phyloP scores from a whole-genome alignment of 129 eudicot species.

The Glebionis coronaria region DNA sequence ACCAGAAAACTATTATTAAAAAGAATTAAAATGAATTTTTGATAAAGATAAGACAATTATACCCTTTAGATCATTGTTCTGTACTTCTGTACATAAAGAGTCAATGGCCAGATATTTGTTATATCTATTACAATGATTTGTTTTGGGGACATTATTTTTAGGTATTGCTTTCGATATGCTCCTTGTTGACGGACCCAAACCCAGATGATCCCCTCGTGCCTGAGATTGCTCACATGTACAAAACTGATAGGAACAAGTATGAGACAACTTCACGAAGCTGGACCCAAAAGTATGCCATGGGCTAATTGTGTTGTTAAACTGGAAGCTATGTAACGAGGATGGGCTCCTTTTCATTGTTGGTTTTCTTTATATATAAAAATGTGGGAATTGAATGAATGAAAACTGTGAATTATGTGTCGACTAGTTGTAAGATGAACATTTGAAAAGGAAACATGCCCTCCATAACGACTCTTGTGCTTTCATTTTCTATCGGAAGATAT shows the following conservation, averaged over 20 bases:
- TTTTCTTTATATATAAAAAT: slow-evolving; percentile 1
- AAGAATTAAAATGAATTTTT: not conserved
- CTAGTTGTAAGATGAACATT: slow-evolving; percentile 34
- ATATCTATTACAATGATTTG: not conserved
- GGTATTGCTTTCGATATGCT: slow-evolving; percentile 59
- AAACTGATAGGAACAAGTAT: slow-evolving; percentile 52
- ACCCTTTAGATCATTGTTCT: no score
- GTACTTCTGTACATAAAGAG: no score
- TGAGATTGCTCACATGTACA: slow-evolving; percentile 75
- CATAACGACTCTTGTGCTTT: slow-evolving; percentile 21
- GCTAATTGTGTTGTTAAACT: slow-evolving; percentile 27
- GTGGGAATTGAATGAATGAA: slow-evolving; percentile 19
- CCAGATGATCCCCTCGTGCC: slow-evolving; percentile 61
- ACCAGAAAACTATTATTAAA: no score
- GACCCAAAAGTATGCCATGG: slow-evolving; percentile 76
- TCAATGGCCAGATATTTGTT: not conserved
- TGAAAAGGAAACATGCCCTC: slow-evolving; percentile 19
- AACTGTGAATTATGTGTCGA: slow-evolving; percentile 20
- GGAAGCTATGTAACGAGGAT: slow-evolving; percentile 23
- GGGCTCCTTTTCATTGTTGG: slow-evolving; percentile 32
- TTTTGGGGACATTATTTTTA: slow-evolving; percentile 21
- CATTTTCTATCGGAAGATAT: slow-evolving; percentile 20
- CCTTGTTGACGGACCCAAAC: slow-evolving; percentile 59
- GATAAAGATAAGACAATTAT: not conserved
- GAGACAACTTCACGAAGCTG: slow-evolving; percentile 74